Evolutionary conservation across 768 basidiomycete genomes (phyloP), one percentile per base, ranked within the genome.

Genomic region (Coprinopsis marcescibilis): DNA sequence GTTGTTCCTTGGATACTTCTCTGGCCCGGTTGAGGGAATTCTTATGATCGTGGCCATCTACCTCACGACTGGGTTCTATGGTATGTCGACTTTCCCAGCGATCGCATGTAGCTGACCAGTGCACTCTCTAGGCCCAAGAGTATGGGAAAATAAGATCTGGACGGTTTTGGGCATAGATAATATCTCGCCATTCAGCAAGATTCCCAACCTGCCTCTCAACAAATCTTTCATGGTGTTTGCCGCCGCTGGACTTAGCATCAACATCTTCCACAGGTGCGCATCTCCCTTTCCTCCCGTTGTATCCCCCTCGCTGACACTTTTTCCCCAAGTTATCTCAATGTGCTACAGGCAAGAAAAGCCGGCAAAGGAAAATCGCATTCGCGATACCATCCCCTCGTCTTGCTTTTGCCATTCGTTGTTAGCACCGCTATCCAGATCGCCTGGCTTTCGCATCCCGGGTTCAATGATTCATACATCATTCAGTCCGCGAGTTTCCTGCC

Each of bases 21-120:
- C 91, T 13, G 95, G 96, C 0, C 95, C 96, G 0, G 89, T 97
- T 2, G 96, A 98, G 63, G 96, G 96, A 5, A 95, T 98, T 54
- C 68, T 99, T 27, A 76, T 97, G 64, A 84, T 98, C 46, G 71
- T 84, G 21, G 61, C 55, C 7, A 82, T 97, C 45, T 97, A 84
- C 67, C 53, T 81, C 24, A 68, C 95, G 43, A 85, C 86, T 11
- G 94, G 91, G 0, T 62, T 87, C 43, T 83, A 73, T 56, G 89
- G 89, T 80, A 51, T 38, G 73, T 59, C 30, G 21, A 19, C 13
- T 29, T 32, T 37, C 44, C 41, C 7, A 14, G 39, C 41, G 14
- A 11, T 8, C 35, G 17, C 8, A 37, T 7, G 7, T 7, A 17
- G 5, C 26, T 8, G 4, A 24, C 42, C 10, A 27, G n/a, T 4